Base-by-base conservation (phyloP, 768 basidiomycete species). In the Mycena galopus region DNA sequence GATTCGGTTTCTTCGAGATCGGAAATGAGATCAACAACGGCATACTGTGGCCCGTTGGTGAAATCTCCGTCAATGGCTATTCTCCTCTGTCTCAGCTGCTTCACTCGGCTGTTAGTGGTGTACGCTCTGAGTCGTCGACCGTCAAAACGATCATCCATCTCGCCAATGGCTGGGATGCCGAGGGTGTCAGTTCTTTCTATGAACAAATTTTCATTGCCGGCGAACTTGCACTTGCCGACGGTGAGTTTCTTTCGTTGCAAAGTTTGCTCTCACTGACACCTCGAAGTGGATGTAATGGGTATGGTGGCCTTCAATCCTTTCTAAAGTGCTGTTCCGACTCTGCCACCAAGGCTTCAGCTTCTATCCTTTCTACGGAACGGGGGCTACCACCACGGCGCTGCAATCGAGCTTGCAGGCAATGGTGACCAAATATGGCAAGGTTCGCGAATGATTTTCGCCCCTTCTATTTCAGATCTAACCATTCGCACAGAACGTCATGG, bases 1-100 rank as follows among this genome's bases (percentile, higher is more conserved):
- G 9, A 44, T 30, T 62, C 29, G 11, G 27, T 23, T 50, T 50
- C 30, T n/a, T 47, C 21, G 16, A 62, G 86, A 86, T 91, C 67
- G 90, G 90, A 12, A 91, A 92, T 73, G 90, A 92, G 78, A 91
- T 92, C 76, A 91, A 90, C 80, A 84, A 88, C 71, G 90, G 91
- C 19, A 80, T 92, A 35, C 84, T 91, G 25, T 91, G 89, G 90
- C 91, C 91, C 14, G 83, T 85, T 30, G 90, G 89, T 50, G 80
- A 82, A 35, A 89, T 89, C 65, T 89, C 88, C 16, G 82, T 81
- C 35, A 87, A 85, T 55, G 88, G 89, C 25, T 89, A 86, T 72
- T 84, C 84, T 33, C 84, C 85, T 10, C 82, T 88, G 32, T 91
- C 90, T 4, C 88, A 91, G 78, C 82, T 92, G 23, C 84, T 91